Base-by-base conservation (phyloP, 2,329 filamentous ascomycete genomes). In the Clarireedia homoeocarpa region DNA sequence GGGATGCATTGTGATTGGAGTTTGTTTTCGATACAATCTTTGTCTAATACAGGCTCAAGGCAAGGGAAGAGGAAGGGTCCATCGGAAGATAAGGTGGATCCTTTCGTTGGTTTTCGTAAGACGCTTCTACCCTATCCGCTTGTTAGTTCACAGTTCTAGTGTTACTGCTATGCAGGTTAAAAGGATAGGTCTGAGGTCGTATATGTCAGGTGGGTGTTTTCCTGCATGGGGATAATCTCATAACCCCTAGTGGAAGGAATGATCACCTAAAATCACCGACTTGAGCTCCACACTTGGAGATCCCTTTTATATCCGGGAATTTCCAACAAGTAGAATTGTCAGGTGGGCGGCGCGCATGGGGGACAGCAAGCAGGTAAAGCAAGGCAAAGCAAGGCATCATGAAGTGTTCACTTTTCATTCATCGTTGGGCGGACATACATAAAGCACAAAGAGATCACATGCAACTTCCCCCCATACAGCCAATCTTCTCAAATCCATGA, bases 121-220 rank as follows among this genome's bases (percentile, higher is more conserved):
- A 54, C 30, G 23, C 27, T n/a, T 30, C 39, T 20, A 26, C 6
- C 38, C n/a, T 30, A 36, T 39, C 23, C 51, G 42, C 23, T 54
- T n/a, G 48, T 36, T 15, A 30, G n/a, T 36, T 34, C 30, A 26
- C 15, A 14, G 36, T 46, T 42, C 52, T 49, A 48, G 52, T 23
- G 51, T 34, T 40, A 24, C 36, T 36, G 42, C 26, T 23, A 36
- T 54, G 52, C 24, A 54, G 26, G 52, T n/a, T 24, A 42, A 42
- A 42, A 42, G 39, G 39, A 42, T n/a, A 42, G 17, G 20, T 42
- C 20, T 20, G 23, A 45, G 30, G 45, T 48, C 42, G 36, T 44
- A 34, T 38, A 42, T 53, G 51, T 54, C 52, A 54, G 52, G 52
- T 34, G 45, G 45, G 24, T 50, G 34, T 49, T 54, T 38, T 34